Percentiles rank a stretch among this genome's conserved stretches.
phyloP scores from a whole-genome alignment of 768 basidiomycete genomes.

The Melanogaster broomeanus region DNA sequence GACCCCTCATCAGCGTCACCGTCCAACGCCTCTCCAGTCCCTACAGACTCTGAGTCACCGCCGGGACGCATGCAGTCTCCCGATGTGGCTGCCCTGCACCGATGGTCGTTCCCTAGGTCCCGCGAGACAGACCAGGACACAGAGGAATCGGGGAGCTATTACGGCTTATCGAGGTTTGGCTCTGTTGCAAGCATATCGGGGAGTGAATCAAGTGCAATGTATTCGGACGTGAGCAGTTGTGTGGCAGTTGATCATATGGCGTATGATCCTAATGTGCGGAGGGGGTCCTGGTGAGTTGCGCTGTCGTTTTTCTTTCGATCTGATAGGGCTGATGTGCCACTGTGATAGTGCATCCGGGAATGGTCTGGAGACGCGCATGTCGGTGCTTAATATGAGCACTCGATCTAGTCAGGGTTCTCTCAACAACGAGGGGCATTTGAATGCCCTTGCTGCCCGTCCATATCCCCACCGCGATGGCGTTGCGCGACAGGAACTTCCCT shows the following conservation, averaged over 20 bases:
- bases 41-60: slow-evolving; percentile 43
- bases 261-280: slow-evolving; percentile 35
- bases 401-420: slow-evolving; percentile 35
- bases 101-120: slow-evolving; percentile 45
- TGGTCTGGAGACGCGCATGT: slow-evolving; percentile 30
- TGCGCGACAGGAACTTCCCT: slow-evolving; percentile 19
- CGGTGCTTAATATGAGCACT: slow-evolving; percentile 30
- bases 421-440: slow-evolving; percentile 31
- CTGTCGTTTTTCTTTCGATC: slow-evolving; percentile 20
- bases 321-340: slow-evolving; percentile 21
- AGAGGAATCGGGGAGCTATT: slow-evolving; percentile 54
- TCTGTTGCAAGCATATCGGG: slow-evolving; percentile 62
- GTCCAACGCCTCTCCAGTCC: slow-evolving; percentile 49
- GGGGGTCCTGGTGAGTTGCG: slow-evolving; percentile 30
- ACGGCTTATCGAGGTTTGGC: slow-evolving; percentile 52
- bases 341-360: slow-evolving; percentile 29
- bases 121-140: slow-evolving; percentile 47
- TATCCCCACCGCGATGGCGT: slow-evolving; percentile 25
- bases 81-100: slow-evolving; percentile 38
- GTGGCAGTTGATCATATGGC: slow-evolving; percentile 31
- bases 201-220: slow-evolving; percentile 58
- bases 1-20: slow-evolving; percentile 49
- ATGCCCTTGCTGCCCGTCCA: slow-evolving; percentile 17
- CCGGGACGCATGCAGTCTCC: slow-evolving; percentile 40
- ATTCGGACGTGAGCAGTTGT: slow-evolving; percentile 45